A percentile compares a stretch with the other conserved stretches of the same genome.
These are phyloP conservation scores for Crassisporium funariophilum DNA, from an alignment of 768 basidiomycete species.

Conservation along the genomic window DNA sequence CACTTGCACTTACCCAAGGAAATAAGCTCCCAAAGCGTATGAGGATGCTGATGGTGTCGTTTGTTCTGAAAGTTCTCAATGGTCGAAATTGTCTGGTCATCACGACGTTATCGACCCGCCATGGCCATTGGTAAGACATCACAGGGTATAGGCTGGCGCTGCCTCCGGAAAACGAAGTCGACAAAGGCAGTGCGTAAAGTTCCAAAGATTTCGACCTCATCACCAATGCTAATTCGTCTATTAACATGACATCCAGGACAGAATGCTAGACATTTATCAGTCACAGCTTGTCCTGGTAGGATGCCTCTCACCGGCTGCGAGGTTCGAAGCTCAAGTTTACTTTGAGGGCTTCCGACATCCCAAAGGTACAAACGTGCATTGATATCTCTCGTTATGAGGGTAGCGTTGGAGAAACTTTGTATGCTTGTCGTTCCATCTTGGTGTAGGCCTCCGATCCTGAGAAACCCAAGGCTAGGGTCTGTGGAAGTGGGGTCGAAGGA, in stretches of 20 bases:
- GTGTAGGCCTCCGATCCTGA: slow-evolving; percentile 27
- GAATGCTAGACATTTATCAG: slow-evolving; percentile 6
- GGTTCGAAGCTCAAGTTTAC: slow-evolving; percentile 38
- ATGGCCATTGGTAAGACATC: slow-evolving; percentile 51
- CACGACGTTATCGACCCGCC: slow-evolving; percentile 55
- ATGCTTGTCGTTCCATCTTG: slow-evolving; percentile 34
- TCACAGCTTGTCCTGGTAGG: not conserved
- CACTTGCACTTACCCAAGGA: slow-evolving; percentile 47
- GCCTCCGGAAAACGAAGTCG: slow-evolving; percentile 19
- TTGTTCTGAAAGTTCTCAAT: slow-evolving; percentile 10
- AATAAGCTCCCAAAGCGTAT: slow-evolving; percentile 61
- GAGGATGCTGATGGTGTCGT: slow-evolving; percentile 48
- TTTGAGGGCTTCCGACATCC: slow-evolving; percentile 32
- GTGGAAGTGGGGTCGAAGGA: slow-evolving; percentile 37
- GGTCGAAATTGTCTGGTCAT: slow-evolving; percentile 30
- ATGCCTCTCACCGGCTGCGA: slow-evolving; percentile 32
- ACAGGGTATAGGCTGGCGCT: slow-evolving; percentile 41
- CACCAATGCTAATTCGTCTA: slow-evolving; percentile 46
- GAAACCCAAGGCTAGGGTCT: slow-evolving; percentile 40
- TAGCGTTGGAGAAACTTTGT: slow-evolving; percentile 37
- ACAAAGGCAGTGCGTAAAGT: slow-evolving; percentile 39
- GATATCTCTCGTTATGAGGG: slow-evolving; percentile 37
- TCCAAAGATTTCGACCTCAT: slow-evolving; percentile 44
- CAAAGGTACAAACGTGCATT: slow-evolving; percentile 37
- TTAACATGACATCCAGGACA: slow-evolving; percentile 41